Conservation (phyloP, 257 asterid species). For the Nicotiana obtusifolia region DNA sequence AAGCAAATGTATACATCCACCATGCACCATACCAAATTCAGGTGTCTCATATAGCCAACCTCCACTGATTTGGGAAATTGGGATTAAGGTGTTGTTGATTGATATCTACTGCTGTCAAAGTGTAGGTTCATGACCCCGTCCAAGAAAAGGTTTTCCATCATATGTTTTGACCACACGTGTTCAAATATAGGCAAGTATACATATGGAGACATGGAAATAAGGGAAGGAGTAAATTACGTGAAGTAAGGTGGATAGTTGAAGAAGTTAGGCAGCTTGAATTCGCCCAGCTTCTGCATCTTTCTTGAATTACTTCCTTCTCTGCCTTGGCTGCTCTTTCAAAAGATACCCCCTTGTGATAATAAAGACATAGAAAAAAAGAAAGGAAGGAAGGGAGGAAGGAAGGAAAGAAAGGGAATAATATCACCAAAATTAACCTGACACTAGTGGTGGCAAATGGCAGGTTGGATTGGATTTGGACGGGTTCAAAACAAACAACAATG, state of each 20-base stretch:
- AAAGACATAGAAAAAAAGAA: too few relatives aligned
- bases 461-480: neutral
- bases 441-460: neutral
- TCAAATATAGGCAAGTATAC: neutral
- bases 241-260: conserved; percentile 68
- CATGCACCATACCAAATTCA: too few relatives aligned
- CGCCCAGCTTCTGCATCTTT: conserved; percentile 59
- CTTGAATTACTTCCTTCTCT: neutral
- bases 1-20: neutral
- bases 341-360: too few relatives aligned
- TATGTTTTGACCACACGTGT: neutral
- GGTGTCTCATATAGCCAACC: neutral
- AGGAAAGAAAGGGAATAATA: neutral
- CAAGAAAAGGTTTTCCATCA: conserved; percentile 22
- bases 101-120: neutral
- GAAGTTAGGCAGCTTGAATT: conserved; percentile 62
- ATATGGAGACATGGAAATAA: neutral
- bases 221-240: conserved; percentile 38
- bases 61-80: neutral
- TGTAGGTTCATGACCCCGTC: neutral
- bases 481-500: too few relatives aligned
- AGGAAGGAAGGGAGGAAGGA: neutral
- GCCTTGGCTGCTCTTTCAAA: neutral
- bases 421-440: too few relatives aligned
- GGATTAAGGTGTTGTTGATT: neutral